Conservation (phyloP, 192 early-diverging fungal species). For the Coemansia sp. region DNA sequence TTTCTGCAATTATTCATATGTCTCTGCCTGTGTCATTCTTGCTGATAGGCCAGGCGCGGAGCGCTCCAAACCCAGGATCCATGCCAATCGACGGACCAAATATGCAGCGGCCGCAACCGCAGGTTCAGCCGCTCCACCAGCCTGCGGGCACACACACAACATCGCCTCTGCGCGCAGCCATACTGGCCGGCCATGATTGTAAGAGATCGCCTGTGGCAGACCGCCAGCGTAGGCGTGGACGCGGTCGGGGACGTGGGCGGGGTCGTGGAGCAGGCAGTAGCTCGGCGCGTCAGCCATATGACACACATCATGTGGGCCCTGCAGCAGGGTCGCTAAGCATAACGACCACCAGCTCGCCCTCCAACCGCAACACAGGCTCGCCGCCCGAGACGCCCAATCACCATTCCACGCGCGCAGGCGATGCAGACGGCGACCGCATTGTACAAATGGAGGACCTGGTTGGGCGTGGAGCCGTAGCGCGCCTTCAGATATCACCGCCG, state of each 20-base stretch:
- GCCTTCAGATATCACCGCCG: not conserved
- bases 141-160: not conserved
- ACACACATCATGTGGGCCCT: not conserved
- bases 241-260: constrained; percentile 25
- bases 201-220: not conserved
- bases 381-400: not conserved
- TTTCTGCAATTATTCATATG: constrained; percentile 15
- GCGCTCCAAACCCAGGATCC: constrained; percentile 12
- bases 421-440: constrained; percentile 16
- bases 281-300: constrained; percentile 1
- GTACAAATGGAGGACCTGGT: constrained; percentile 42
- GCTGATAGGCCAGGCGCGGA: constrained; percentile 22
- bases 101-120: not conserved
- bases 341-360: constrained; percentile 1
- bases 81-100: constrained; percentile 6
- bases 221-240: constrained; percentile 6
- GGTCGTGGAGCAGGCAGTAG: constrained; percentile 10
- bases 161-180: constrained; percentile 3
- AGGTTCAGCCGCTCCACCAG: constrained; percentile 10
- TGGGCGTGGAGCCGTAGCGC: constrained; percentile 24
- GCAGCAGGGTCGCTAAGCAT: constrained; percentile 1
- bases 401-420: constrained; percentile 1
- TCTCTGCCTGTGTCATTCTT: constrained; percentile 31
- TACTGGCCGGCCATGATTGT: not conserved
- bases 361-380: not conserved